Evolutionary conservation across 768 basidiomycete genomes (phyloP), one percentile per base, ranked within the genome.

Genomic region (Asterophora lycoperdoides): DNA sequence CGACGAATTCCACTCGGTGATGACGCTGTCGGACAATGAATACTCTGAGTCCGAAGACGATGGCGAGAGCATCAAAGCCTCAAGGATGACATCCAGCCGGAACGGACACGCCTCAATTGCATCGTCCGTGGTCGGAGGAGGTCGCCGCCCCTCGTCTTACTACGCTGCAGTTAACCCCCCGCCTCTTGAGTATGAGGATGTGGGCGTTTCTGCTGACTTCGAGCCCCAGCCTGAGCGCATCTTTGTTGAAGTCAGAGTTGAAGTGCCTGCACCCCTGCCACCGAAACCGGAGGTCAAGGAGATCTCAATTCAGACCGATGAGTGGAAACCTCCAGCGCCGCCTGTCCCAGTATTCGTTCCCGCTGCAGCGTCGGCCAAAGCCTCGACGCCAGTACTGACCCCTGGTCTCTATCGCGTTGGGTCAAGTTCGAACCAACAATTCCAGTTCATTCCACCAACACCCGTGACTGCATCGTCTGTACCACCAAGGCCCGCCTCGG

Each of bases 301-400:
- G 56, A 86, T 81, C 51, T 86, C 82, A 3, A 81, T 84, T 29
- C 89, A 93, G 68, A 92, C 89, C 1, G 90, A 93, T 52, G 75
- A 76, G 42, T 86, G 83, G 85, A 68, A 62, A 11, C 79, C 79
- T 9, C 70, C 75, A 8, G 60, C 68, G 0, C 61, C 75, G 8
- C 62, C 69, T 1, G 63, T 71, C 1, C 61, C 67, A 33, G 66
- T 67, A 13, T 43, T 57, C 17, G 53, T 64, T n/a, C 67, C 72
- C 4, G 49, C 64, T 0, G 64, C 68, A 18, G 52, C 64, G 14
- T 59, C 66, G 4, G 60, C 69, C 43, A 62, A 70, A 52, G 60
- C 64, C 48, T 46, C 64, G n/a, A 46, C 60, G 1, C 45, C 60
- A 7, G 43, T 62, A 17, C 42, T 70, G 5, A 63, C 69, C 3